Evolutionary conservation across 2,329 filamentous ascomycete genomes (phyloP), one percentile per base, ranked within the genome.

Genomic region (Fusarium buxicola): DNA sequence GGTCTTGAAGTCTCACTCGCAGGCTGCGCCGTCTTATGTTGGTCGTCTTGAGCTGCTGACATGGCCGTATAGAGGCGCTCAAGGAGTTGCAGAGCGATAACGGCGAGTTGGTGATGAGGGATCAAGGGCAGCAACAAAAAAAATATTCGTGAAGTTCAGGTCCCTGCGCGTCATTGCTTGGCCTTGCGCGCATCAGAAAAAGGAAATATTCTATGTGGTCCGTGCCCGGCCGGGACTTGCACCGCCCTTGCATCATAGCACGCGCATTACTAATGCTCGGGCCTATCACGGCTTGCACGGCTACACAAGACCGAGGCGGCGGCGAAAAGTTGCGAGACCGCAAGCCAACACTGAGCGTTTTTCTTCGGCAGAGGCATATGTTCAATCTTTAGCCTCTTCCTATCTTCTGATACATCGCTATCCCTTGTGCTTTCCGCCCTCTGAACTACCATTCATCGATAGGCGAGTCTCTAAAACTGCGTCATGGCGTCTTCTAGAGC

Each of bases 181-280:
- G 48, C 25, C 34, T 31, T 39, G 28, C 60, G 51, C 51, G 35
- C 28, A 35, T 53, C 34, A 28, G 38, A 40, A 49, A 43, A 51
- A 49, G 31, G 13, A 39, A 34, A 31, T n/a, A 15, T 13, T 10
- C n/a, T n/a, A n/a, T n/a, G 16, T 44, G 61, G 61, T 45, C 62
- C 34, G 62, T 65, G 62, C 61, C 2, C 8, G 16, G 21, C 28
- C 43, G 30, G 41, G 47, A 40, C 39, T 40, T 47, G 21, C 21
- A 41, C 38, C 41, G 61, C 55, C 58, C 63, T 71, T 71, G 69
- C 70, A 72, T 75, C 73, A 74, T 72, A 70, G 63, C 56, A 58
- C 60, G 38, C 46, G 47, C 66, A 75, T 75, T 75, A 75, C 60
- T 75, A 75, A 75, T 75, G 60, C 62, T 58, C 58, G 52, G 55